Conservation (phyloP, 805 yeast species). For the Metschnikowia santaceciliae region DNA sequence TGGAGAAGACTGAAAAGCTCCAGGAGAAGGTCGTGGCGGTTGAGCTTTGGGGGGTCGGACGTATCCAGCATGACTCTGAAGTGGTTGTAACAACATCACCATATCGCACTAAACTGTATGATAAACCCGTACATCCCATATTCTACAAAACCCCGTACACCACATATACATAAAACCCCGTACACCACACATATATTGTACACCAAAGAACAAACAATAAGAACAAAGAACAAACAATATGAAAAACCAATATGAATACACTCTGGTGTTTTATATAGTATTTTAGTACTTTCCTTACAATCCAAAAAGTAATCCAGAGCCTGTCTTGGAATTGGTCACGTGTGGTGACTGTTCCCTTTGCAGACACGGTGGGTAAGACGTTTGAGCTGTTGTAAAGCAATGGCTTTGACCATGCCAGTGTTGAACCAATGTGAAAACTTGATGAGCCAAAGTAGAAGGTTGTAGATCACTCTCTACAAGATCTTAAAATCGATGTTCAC, state of each 20-base stretch:
- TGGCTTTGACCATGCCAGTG: conserved; percentile 86
- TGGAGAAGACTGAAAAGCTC: conserved; percentile 34
- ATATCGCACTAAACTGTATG: too few species aligned
- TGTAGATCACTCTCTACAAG: conserved; percentile 66
- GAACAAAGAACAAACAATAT: too few species aligned
- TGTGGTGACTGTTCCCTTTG: conserved; percentile 65
- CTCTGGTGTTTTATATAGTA: too few species aligned
- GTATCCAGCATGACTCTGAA: conserved; percentile 1
- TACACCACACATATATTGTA: too few species aligned
- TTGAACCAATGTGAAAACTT: conserved; percentile 31
- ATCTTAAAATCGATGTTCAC: conserved; percentile 64
- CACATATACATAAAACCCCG: too few species aligned
- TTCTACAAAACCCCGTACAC: too few species aligned
- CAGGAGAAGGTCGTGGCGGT: conserved; percentile 29
- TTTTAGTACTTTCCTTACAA: too few species aligned
- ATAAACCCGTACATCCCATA: background rate
- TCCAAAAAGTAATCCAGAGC: too few species aligned
- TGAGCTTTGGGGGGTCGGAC: background rate
- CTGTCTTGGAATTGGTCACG: conserved; percentile 47
- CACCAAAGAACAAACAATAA: too few species aligned
- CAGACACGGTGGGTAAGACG: conserved; percentile 59
- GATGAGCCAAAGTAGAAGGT: too few species aligned
- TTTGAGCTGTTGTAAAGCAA: conserved; percentile 66
- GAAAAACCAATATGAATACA: too few species aligned
- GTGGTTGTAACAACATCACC: background rate